Percentiles rank a stretch among this genome's conserved stretches.
Evolutionary conservation across 208 protist species (phyloP).

Genomic region (Borovskyia barvae): DNA sequence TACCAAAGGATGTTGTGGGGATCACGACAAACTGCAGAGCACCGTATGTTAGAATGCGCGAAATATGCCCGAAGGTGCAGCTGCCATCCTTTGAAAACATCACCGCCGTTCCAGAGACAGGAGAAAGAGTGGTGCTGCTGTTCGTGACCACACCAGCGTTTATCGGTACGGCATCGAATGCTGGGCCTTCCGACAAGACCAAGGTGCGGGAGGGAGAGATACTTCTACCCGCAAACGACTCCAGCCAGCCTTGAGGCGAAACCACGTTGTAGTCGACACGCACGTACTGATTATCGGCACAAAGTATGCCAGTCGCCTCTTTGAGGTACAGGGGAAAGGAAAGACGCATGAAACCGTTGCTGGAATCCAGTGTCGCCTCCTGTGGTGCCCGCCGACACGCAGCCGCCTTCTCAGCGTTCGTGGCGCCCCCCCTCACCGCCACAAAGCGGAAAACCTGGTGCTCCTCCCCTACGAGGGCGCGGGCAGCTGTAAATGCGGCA

Average conservation of each 20-base stretch:
- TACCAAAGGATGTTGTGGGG: constrained; percentile 22
- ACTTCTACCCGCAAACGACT: constrained; percentile 24
- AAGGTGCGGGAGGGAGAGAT: constrained; percentile 25
- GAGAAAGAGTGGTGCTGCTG: constrained; percentile 1
- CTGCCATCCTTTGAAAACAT: constrained; percentile 31
- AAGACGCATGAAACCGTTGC: constrained; percentile 32
- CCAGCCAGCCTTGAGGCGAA: constrained; percentile 34
- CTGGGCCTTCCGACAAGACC: constrained; percentile 28
- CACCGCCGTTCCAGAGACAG: constrained; percentile 19
- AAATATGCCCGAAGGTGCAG: constrained; percentile 35
- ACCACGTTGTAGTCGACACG: constrained; percentile 59
- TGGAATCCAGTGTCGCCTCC: constrained; percentile 26
- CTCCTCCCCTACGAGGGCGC: constrained; percentile 8
- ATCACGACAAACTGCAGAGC: constrained; percentile 19
- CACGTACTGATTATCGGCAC: constrained; percentile 40
- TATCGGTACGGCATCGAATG: constrained; percentile 29
- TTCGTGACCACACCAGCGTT: constrained; percentile 10
- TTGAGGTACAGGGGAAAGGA: constrained; percentile 31
- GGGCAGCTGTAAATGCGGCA: constrained; percentile 17
- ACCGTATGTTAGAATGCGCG: constrained; percentile 15
- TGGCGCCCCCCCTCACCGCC: constrained; percentile 12
- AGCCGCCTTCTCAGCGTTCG: constrained; percentile 19
- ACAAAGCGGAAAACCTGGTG: constrained; percentile 29
- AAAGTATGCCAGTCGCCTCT: constrained; percentile 45
- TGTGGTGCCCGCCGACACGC: constrained; percentile 19